A percentile compares a stretch with the other conserved stretches of the same genome.
Evolutionary conservation across 257 asterid species (phyloP).

Genomic region (Pogostemon cablin): DNA sequence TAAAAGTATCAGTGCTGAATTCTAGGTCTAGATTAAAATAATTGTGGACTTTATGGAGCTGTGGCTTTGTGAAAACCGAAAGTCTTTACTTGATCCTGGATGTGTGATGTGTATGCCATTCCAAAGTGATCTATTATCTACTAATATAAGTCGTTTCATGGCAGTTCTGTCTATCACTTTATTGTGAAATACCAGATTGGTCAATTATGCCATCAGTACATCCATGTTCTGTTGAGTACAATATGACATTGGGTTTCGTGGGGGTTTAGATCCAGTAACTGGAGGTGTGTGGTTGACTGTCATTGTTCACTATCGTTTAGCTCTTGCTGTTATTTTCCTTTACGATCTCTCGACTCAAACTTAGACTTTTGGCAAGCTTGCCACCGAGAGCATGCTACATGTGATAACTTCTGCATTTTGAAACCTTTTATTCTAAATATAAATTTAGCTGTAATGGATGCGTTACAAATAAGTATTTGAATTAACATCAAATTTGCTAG

Average conservation of each 20-base stretch:
- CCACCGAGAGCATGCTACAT: neutral
- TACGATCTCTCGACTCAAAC: neutral
- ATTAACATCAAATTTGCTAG: slow-evolving; percentile 5
- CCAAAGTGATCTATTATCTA: too few species aligned
- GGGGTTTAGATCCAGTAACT: too few species aligned
- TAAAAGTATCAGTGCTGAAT: neutral
- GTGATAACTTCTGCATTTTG: neutral
- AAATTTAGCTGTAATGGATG: neutral
- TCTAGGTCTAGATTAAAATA: neutral
- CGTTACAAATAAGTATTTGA: neutral
- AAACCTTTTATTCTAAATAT: neutral
- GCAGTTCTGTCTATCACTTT: too few species aligned
- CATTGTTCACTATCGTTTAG: neutral
- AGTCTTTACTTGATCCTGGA: too few species aligned
- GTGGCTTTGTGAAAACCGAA: too few species aligned
- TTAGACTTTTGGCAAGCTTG: slow-evolving; percentile 7
- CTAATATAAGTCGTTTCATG: too few species aligned
- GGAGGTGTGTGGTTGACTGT: too few species aligned
- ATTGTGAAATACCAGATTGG: too few species aligned
- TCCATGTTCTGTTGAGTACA: too few species aligned
- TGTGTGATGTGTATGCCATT: too few species aligned
- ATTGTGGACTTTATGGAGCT: neutral
- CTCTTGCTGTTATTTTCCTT: neutral
- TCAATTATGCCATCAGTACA: too few species aligned
- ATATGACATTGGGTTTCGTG: too few species aligned